A percentile compares a stretch with the other conserved stretches of the same genome.
Evolutionary conservation across 495 filamentous ascomycete genomes (phyloP).

Genomic region (Chaetomium fimeti): DNA sequence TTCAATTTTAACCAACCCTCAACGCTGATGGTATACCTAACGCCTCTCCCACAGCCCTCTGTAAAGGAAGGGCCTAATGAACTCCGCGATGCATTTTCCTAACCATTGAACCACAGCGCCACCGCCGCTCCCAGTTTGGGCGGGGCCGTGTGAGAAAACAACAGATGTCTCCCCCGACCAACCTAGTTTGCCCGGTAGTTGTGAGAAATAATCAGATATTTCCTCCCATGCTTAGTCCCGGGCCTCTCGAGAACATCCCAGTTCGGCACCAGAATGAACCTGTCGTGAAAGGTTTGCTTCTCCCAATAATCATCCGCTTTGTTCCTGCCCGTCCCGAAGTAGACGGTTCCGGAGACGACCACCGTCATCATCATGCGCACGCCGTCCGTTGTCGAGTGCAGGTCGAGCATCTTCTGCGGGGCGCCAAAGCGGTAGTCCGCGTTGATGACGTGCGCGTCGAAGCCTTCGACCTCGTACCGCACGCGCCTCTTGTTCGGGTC

Average conservation of each 20-base stretch:
- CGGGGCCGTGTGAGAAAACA: no score
- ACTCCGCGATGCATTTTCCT: neutral
- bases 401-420: slow-evolving; percentile 30
- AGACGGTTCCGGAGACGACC: slow-evolving; percentile 63
- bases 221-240: slow-evolving; percentile 41
- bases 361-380: slow-evolving; percentile 68
- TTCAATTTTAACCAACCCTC: neutral
- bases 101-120: neutral
- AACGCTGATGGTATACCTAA: slow-evolving; percentile 10
- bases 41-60: neutral
- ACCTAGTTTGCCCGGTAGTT: slow-evolving; percentile 56
- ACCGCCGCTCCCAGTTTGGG: neutral
- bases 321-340: slow-evolving; percentile 19
- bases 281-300: slow-evolving; percentile 69
- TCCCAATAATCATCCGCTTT: slow-evolving; percentile 43
- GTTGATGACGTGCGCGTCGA: slow-evolving; percentile 74
- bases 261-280: slow-evolving; percentile 75
- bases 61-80: neutral
- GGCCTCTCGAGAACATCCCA: slow-evolving; percentile 50
- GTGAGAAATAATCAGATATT: slow-evolving; percentile 71
- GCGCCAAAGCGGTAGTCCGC: slow-evolving; percentile 52
- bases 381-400: slow-evolving; percentile 32
- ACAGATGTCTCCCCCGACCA: neutral
- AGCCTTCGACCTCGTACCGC: slow-evolving; percentile 60
- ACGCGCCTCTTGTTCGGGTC: slow-evolving; percentile 23